Evolutionary conservation across 768 basidiomycete genomes (phyloP).

Genomic region (Saitozyma sp.): DNA sequence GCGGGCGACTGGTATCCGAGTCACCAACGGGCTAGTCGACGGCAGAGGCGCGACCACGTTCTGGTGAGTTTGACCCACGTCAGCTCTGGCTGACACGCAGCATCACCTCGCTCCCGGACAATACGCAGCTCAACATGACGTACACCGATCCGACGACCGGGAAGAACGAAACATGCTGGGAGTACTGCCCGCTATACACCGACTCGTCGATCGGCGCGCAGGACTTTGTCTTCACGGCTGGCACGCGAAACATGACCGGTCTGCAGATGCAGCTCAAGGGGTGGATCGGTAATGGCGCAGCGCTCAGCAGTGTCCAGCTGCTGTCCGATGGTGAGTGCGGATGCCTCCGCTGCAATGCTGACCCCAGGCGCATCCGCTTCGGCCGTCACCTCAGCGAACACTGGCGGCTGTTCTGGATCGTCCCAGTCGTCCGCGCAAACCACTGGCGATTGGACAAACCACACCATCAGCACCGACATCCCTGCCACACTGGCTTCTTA

Average conservation of each 20-base stretch:
- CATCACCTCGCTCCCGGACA: slow-evolving; percentile 84
- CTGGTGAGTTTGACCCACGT: slow-evolving; percentile 59
- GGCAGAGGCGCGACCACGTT: slow-evolving; percentile 85
- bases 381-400: slow-evolving; percentile 64
- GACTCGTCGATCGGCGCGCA: slow-evolving; percentile 79
- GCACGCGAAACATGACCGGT: slow-evolving; percentile 68
- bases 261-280: slow-evolving; percentile 77
- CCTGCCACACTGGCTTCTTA: slow-evolving; percentile 77
- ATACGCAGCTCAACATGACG: slow-evolving; percentile 70
- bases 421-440: slow-evolving; percentile 67
- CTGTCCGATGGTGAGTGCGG: slow-evolving; percentile 70
- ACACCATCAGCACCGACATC: slow-evolving; percentile 68
- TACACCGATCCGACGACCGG: slow-evolving; percentile 76
- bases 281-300: slow-evolving; percentile 74
- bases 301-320: slow-evolving; percentile 86
- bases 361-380: slow-evolving; percentile 71
- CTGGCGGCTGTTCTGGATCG: slow-evolving; percentile 73
- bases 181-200: slow-evolving; percentile 74
- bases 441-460: slow-evolving; percentile 70
- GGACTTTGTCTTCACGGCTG: slow-evolving; percentile 78
- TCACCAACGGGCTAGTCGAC: slow-evolving; percentile 85
- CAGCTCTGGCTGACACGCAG: slow-evolving; percentile 54
- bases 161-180: slow-evolving; percentile 72
- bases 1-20: slow-evolving; percentile 73
- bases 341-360: not conserved